Evolutionary conservation across 2,329 filamentous ascomycete genomes (phyloP), one percentile per base, ranked within the genome.

Genomic region (Lizonia empirigonia): DNA sequence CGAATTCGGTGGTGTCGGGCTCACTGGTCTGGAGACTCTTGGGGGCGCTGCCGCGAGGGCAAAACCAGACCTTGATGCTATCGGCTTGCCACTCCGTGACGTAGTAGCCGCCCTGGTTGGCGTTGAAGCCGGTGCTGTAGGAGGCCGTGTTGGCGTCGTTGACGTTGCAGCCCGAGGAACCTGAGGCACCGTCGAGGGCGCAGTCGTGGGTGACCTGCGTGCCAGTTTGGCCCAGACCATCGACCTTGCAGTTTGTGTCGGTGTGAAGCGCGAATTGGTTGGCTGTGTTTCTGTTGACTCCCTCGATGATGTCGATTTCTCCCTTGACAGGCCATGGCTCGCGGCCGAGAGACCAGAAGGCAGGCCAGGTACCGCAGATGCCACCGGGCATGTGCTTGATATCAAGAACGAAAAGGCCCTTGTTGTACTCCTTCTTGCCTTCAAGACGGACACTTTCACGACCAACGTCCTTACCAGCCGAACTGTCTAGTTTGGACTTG

Each of bases 1-100:
- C 86, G 85, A 91, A 95, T 13, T 65, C 72, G 2, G 74, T 65
- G 0, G 90, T 87, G 56, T 89, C 75, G 0, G 90, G 89, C 4
- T 64, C 76, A 15, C 79, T 80, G 9, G 76, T 68, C 1, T 68
- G 63, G 55, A 91, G 83, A 68, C 90, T 85, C 3, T 69, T 59
- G 2, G 89, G 89, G 52, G 91, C 47, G 33, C 68, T 67, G 56
- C 71, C 70, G 10, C 88, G 86, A 1, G 86, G 78, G 75, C 95
- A 96, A 80, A 90, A 92, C 84, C 86, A 96, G 60, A 94, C 80
- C 33, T 81, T 80, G 70, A 97, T 93, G 56, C 78, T 78, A 0
- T 80, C 67, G 33, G 80, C 80, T 2, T 86, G 90, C 89, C 91
- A 95, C 48, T 74, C 67, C 33, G 72, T 75, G 4, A 74, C 76